Base-by-base conservation (phyloP, 192 early-diverging fungal species). In the Backusella tarrabulga region DNA sequence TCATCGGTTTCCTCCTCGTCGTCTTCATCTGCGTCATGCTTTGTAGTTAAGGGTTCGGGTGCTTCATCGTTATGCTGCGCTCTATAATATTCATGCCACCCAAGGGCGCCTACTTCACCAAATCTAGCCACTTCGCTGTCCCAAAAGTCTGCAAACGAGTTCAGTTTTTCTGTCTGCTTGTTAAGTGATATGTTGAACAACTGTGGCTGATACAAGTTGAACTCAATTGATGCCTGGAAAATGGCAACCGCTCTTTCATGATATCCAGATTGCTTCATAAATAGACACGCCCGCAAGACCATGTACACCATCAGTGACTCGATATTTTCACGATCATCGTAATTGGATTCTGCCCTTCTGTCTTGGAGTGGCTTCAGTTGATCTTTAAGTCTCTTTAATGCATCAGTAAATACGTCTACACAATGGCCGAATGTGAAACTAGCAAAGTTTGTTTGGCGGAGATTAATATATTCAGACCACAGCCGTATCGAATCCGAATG, bases 401-500 rank as follows among this genome's bases (percentile, higher is more conserved):
- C 86, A 56, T 88, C 85, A 74, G 85, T 79, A 71, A 85, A 80
- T 8, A 87, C 83, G 26, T 76, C 54, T 9, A 81, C 41, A 80
- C 86, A 89, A 11, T 82, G 74, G 26, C 81, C 82, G 72, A 86
- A 85, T 6, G 85, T 77, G 35, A 87, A 90, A 67, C 85, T 87
- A 4, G 83, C 56, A 19, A 88, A 87, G 66, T 86, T 85, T 29
- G 87, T 86, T 67, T 90, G 89, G 8, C 89, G 68, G 66, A 84
- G 85, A 46, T 88, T 83, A 52, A 90, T 73, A 46, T 90, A 90
- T 32, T 90, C 81, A 11, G 87, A 86, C 89, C 89, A 90, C 11
- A 90, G 71, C 7, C 52, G 67, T 19, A 88, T 79, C 23, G 85
- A 81, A n/a, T 82, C 66, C 2, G 81, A 71, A 21, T 76, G 60